Evolutionary conservation across 202 grass and related monocot genomes (phyloP).

Genomic region (Elaeis oleifera): DNA sequence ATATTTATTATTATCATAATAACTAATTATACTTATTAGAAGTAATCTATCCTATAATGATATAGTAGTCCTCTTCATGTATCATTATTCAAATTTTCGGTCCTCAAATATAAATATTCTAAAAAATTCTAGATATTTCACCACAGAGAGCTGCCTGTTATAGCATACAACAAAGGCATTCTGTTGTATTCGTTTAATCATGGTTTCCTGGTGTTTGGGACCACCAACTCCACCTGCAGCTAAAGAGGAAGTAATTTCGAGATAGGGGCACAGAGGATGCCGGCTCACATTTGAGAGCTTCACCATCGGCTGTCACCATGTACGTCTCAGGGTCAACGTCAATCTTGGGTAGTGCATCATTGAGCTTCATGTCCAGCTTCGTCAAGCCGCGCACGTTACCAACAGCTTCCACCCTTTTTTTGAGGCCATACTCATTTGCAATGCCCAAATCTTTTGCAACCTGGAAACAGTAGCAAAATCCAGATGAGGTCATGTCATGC

Average conservation of each 20-base stretch:
- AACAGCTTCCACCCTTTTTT: conserved; percentile 71
- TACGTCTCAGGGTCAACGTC: conserved; percentile 76
- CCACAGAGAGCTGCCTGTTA: no score
- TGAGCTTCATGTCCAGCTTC: conserved; percentile 87
- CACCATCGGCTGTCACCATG: conserved; percentile 58
- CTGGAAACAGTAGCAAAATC: conserved; percentile 29
- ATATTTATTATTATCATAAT: no score
- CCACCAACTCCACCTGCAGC: background rate
- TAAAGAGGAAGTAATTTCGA: conserved; percentile 90
- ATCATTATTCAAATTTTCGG: no score
- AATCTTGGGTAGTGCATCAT: conserved; percentile 66
- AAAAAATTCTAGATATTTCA: no score
- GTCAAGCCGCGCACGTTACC: conserved; percentile 47
- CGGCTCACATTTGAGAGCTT: conserved; percentile 53
- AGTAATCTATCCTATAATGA: no score
- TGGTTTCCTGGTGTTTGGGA: no score
- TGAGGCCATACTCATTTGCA: conserved; percentile 42
- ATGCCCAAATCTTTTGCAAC: conserved; percentile 59
- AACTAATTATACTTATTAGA: no score
- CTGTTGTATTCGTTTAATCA: no score
- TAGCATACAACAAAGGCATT: no score
- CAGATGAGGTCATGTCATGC: background rate
- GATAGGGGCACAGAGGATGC: conserved; percentile 55
- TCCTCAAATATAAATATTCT: no score
- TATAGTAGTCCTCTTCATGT: no score